Conservation (phyloP, 2,329 filamentous ascomycete genomes). For the Arthroderma sp. region DNA sequence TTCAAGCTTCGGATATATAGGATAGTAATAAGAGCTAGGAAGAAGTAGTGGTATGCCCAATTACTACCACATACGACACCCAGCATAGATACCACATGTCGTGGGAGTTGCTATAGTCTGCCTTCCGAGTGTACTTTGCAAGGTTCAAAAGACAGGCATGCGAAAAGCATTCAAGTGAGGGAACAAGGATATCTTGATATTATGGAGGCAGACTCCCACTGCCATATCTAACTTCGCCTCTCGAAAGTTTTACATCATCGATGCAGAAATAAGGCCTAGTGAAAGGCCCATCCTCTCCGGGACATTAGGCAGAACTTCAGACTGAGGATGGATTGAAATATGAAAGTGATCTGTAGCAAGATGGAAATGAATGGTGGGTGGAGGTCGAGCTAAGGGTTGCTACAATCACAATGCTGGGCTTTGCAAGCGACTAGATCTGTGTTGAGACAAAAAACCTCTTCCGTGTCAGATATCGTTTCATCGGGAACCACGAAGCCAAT, state of each 20-base stretch:
- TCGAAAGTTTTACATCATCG: slow-evolving; percentile 5
- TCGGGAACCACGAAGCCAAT: slow-evolving; percentile 7
- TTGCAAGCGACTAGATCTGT: slow-evolving; percentile 3
- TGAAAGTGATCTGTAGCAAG: slow-evolving; percentile 2
- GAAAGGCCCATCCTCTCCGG: neutral
- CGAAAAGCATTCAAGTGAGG: slow-evolving; percentile 5
- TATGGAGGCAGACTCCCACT: slow-evolving; percentile 3
- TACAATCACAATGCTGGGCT: slow-evolving; percentile 2
- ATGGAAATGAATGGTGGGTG: slow-evolving; percentile 8
- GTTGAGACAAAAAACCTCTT: neutral
- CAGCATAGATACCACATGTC: slow-evolving; percentile 4
- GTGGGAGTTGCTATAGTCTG: neutral
- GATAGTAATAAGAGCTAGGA: too few species aligned
- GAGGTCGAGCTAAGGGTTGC: slow-evolving; percentile 4
- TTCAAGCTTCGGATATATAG: too few species aligned
- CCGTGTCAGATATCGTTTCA: slow-evolving; percentile 2
- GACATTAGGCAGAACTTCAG: slow-evolving; percentile 8
- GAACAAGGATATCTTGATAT: slow-evolving; percentile 4
- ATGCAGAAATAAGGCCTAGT: slow-evolving; percentile 6
- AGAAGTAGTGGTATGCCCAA: too few species aligned
- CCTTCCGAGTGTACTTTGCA: slow-evolving; percentile 2
- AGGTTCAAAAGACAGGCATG: slow-evolving; percentile 7
- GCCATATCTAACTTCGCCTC: neutral
- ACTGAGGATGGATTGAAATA: slow-evolving; percentile 6
- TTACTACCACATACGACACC: slow-evolving; percentile 4